A percentile compares a stretch with the other conserved stretches of the same genome.
These are phyloP conservation scores for Linnemannia exigua DNA, from an alignment of 192 early-diverging fungal species.

Conservation along the genomic window DNA sequence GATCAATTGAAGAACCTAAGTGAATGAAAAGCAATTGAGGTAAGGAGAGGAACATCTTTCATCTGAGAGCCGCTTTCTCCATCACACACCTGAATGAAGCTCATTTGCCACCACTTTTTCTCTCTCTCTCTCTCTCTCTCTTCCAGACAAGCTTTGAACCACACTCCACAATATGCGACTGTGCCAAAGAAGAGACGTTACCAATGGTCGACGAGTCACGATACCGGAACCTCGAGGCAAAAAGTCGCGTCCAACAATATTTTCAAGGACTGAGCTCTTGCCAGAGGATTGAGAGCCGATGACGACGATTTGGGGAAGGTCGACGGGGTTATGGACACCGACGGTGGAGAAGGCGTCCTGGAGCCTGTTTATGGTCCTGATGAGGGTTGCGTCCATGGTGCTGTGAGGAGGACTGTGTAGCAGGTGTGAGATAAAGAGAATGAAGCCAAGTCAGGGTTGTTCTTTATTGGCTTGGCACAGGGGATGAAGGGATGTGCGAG, in stretches of 20 bases:
- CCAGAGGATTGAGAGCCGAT: conserved; percentile 92
- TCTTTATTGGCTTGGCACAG: not conserved
- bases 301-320: conserved; percentile 90
- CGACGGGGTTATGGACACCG: conserved; percentile 90
- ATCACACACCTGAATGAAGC: not conserved
- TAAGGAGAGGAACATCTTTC: conserved; percentile 10
- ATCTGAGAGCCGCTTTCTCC: not conserved
- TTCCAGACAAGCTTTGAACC: not conserved
- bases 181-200: conserved; percentile 39
- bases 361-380: conserved; percentile 83
- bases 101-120: conserved; percentile 6
- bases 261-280: conserved; percentile 98
- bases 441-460: not conserved
- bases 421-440: not conserved
- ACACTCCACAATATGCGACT: too few relatives aligned
- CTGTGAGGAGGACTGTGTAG: not conserved
- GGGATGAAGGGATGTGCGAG: not conserved
- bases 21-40: not conserved
- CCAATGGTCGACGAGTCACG: conserved; percentile 96
- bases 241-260: conserved; percentile 99
- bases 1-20: conserved; percentile 93
- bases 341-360: conserved; percentile 93
- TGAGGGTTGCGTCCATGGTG: conserved; percentile 66
- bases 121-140: not conserved
- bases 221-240: conserved; percentile 97